Conservation (phyloP, 768 basidiomycete species). For the Lentinula edodes region DNA sequence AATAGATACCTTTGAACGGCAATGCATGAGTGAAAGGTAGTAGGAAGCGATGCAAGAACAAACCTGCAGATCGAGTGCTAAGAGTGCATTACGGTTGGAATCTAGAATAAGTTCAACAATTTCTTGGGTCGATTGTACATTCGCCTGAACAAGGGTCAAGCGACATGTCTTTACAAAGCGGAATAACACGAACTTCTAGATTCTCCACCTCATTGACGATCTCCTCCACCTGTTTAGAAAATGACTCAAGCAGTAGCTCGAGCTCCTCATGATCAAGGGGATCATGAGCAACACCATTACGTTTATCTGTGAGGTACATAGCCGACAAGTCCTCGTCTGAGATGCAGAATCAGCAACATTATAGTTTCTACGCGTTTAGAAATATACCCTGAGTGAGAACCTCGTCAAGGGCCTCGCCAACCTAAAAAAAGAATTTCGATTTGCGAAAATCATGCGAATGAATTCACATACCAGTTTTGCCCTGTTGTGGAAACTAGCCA, state of each 20-base stretch:
- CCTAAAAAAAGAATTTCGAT: slow-evolving; percentile 36
- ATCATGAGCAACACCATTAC: slow-evolving; percentile 52
- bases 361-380: too few species aligned
- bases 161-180: neutral
- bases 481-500: slow-evolving; percentile 87
- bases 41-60: slow-evolving; percentile 4
- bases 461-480: slow-evolving; percentile 62
- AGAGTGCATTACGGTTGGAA: slow-evolving; percentile 87
- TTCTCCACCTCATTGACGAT: slow-evolving; percentile 91
- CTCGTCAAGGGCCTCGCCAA: slow-evolving; percentile 88
- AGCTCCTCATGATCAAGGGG: slow-evolving; percentile 86
- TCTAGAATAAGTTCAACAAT: slow-evolving; percentile 96
- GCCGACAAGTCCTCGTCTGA: slow-evolving; percentile 90
- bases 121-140: slow-evolving; percentile 96
- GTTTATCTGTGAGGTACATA: slow-evolving; percentile 92
- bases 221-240: slow-evolving; percentile 95
- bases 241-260: slow-evolving; percentile 89
- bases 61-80: slow-evolving; percentile 89
- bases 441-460: neutral
- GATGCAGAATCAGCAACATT: neutral
- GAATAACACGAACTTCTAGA: slow-evolving; percentile 52
- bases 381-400: slow-evolving; percentile 77
- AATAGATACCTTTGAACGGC: slow-evolving; percentile 69
- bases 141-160: slow-evolving; percentile 45
- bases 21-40: neutral